phyloP scores from a whole-genome alignment of 352 stramenopile genomes.

The Pseudoperonospora humuli region DNA sequence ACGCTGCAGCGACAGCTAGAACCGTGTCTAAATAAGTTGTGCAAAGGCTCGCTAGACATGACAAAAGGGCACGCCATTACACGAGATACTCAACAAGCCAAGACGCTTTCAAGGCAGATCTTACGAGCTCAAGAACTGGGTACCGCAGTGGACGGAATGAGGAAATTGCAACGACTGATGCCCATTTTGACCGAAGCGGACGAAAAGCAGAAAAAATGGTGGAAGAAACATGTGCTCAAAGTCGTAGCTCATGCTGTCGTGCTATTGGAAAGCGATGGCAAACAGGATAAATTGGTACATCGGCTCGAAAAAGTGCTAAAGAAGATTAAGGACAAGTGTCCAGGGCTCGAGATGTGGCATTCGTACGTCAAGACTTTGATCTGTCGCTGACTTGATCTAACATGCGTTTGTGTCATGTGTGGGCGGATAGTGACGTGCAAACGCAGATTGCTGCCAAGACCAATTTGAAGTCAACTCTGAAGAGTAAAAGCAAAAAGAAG shows the following conservation, averaged over 20 bases:
- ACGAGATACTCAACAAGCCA: constrained; percentile 11
- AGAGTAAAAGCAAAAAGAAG: constrained; percentile 26
- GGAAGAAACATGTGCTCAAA: constrained; percentile 20
- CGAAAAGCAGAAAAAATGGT: constrained; percentile 21
- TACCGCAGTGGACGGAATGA: background rate
- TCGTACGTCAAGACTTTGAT: constrained; percentile 8
- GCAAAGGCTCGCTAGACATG: background rate
- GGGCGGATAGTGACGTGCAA: constrained; percentile 8
- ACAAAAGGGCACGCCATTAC: too few species aligned
- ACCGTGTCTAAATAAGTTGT: constrained; percentile 6
- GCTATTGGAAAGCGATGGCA: constrained; percentile 1
- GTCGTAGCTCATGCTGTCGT: constrained; percentile 7
- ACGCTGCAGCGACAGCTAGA: constrained; percentile 19
- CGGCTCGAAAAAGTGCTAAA: constrained; percentile 8
- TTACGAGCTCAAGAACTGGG: constrained; percentile 8
- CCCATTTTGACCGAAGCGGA: constrained; percentile 4
- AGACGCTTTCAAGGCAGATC: constrained; percentile 12
- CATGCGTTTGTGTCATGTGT: constrained; percentile 1
- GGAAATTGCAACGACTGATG: constrained; percentile 15
- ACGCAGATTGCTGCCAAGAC: constrained; percentile 8
- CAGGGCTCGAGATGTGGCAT: constrained; percentile 12
- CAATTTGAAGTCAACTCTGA: background rate
- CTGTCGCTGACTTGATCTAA: background rate
- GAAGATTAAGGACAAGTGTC: constrained; percentile 17
- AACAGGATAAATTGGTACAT: background rate